Evolutionary conservation across 2,329 filamentous ascomycete species (phyloP).

Genomic region (Nemania sp.): DNA sequence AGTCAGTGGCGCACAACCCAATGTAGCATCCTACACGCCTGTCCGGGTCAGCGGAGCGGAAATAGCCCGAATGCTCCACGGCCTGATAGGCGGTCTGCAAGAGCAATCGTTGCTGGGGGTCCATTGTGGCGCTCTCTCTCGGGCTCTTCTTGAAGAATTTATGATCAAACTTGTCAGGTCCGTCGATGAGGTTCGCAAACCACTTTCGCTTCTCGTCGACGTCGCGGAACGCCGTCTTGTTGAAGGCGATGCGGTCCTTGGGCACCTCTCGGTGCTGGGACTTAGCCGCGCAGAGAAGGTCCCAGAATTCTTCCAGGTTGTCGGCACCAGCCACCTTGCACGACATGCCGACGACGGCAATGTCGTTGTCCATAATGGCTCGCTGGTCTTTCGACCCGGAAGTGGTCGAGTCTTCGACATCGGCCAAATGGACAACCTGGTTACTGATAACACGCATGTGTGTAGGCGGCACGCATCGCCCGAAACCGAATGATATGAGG

Average conservation of each 20-base stretch:
- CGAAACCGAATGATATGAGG: conserved; percentile 54
- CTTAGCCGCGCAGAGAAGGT: conserved; percentile 46
- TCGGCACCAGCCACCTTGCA: conserved; percentile 52
- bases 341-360: conserved; percentile 56
- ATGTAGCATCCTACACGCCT: conserved; percentile 55
- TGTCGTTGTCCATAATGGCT: conserved; percentile 34
- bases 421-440: conserved; percentile 18
- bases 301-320: conserved; percentile 51
- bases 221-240: conserved; percentile 41
- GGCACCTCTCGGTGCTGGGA: conserved; percentile 47
- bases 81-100: conserved; percentile 45
- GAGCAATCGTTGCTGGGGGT: conserved; percentile 41
- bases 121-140: conserved; percentile 37
- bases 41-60: conserved; percentile 21
- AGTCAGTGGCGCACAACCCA: conserved; percentile 53
- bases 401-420: conserved; percentile 22
- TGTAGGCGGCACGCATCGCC: conserved; percentile 53
- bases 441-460: conserved; percentile 22
- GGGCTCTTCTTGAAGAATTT: conserved; percentile 46
- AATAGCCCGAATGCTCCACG: conserved; percentile 48
- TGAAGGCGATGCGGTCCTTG: conserved; percentile 39
- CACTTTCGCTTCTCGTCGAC: conserved; percentile 41
- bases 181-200: conserved; percentile 45
- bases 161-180: conserved; percentile 46
- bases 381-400: conserved; percentile 14